Evolutionary conservation across 2,329 filamentous ascomycete species (phyloP), one percentile per base, ranked within the genome.

Genomic region (Hirsutella minnesotensis): DNA sequence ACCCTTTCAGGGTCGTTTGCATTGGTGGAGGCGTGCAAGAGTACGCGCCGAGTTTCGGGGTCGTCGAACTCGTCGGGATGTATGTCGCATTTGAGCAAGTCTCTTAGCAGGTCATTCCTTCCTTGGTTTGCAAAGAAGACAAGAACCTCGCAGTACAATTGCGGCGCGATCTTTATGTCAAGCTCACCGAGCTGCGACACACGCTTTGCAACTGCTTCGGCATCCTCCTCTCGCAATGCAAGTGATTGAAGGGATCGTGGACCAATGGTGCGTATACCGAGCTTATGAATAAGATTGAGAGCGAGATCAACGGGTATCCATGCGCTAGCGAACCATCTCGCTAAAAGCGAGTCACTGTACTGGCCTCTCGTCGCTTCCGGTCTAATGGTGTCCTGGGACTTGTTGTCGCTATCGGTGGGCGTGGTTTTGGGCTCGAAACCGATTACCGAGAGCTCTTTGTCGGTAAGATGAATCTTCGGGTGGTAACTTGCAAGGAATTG

Each of bases 161-260:
- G 79, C 5, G 70, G 61, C 4, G 75, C 70, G 22, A 86, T 66
- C 1, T 68, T 66, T 24, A 95, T 83, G 0, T 77, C 78, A 5
- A 76, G 65, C 41, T 69, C 63, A 46, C 73, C 66, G 3, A 95
- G 66, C 42, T 77, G 70, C 21, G 69, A 58, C 21, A 94, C 70
- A 27, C 77, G 75, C 1, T 65, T 57, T 20, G 68, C 54, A n/a
- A 92, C 65, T 7, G 69, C 72, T 27, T 70, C 63, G 0, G 77
- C 59, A 9, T 72, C 71, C 2, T 66, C 59, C 41, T 83, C 76
- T 53, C 85, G 73, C 10, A 83, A 60, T 3, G 81, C 86, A 59
- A 95, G 77, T 38, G 89, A 81, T 49, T 88, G 83, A 18, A 95
- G 58, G 4, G 86, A 83, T 16, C 83, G 65, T 0, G 87, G 82